A percentile compares a stretch with the other conserved stretches of the same genome.
Conservation (phyloP, 768 basidiomycete genomes). For the Leccinum pellstonianum region DNA sequence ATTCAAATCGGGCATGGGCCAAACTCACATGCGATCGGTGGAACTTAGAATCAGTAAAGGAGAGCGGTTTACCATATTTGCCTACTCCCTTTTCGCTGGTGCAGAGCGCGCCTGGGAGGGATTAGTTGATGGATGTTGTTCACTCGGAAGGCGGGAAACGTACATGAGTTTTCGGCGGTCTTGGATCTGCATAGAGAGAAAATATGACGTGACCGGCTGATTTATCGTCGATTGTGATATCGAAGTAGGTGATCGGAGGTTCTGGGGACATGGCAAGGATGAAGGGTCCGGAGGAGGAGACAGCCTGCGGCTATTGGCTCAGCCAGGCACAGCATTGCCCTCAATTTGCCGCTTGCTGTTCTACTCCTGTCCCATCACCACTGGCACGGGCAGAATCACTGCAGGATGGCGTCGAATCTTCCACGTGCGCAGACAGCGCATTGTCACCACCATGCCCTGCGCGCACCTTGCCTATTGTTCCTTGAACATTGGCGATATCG, state of each 20-base stretch:
- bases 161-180: slow-evolving; percentile 92
- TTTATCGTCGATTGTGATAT: slow-evolving; percentile 75
- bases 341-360: no score
- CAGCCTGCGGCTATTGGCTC: no score
- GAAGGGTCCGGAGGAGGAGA: background rate
- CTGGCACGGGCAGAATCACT: no score
- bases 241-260: slow-evolving; percentile 63
- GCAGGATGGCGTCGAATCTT: no score
- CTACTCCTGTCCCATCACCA: no score
- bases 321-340: no score
- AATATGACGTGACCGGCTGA: slow-evolving; percentile 72
- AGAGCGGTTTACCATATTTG: slow-evolving; percentile 58
- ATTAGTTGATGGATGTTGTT: background rate
- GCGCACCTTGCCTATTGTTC: no score
- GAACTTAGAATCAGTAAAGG: slow-evolving; percentile 52
- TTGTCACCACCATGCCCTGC: no score
- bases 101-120: slow-evolving; percentile 64
- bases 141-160: slow-evolving; percentile 26
- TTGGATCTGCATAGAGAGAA: slow-evolving; percentile 83
- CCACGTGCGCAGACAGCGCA: no score
- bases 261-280: slow-evolving; percentile 22
- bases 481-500: no score
- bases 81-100: slow-evolving; percentile 79
- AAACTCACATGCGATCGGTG: slow-evolving; percentile 33
- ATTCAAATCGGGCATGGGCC: no score